Conservation (phyloP, 805 yeast species). For the Candida fluviatilis region DNA sequence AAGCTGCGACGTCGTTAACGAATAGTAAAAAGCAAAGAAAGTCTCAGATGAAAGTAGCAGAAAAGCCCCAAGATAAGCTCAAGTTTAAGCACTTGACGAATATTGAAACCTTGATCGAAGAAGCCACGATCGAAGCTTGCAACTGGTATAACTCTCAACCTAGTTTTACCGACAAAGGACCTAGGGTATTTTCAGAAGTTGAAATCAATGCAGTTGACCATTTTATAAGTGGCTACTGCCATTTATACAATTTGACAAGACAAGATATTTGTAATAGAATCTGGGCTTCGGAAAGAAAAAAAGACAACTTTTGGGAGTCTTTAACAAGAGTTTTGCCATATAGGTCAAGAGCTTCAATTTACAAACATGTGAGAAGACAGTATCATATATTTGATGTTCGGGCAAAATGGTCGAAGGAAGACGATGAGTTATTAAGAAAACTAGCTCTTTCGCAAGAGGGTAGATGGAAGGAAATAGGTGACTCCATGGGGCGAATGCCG, state of each 20-base stretch:
- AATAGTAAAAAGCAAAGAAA: background rate
- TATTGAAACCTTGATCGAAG: conserved; percentile 31
- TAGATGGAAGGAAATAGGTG: conserved; percentile 87
- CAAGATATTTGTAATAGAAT: conserved; percentile 76
- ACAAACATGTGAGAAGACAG: conserved; percentile 87
- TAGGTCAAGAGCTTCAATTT: conserved; percentile 83
- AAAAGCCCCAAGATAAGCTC: background rate
- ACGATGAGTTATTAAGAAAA: conserved; percentile 63
- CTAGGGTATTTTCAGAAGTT: conserved; percentile 50
- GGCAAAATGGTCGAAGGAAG: conserved; percentile 86
- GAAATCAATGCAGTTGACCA: conserved; percentile 71
- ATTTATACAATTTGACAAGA: conserved; percentile 56
- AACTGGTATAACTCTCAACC: conserved; percentile 32
- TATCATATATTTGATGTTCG: conserved; percentile 84
- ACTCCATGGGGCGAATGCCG: conserved; percentile 84
- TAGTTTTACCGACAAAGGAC: conserved; percentile 23
- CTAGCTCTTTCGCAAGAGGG: conserved; percentile 67
- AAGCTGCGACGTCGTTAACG: conserved; percentile 9
- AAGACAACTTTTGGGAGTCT: conserved; percentile 87
- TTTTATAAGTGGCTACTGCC: conserved; percentile 67
- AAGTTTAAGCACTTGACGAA: conserved; percentile 24
- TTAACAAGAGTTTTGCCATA: conserved; percentile 76
- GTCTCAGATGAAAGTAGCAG: background rate
- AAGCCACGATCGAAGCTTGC: conserved; percentile 31
- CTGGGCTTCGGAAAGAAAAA: conserved; percentile 81